These are phyloP conservation scores for Brassica hybrid DNA, from an alignment of 441 rosid genomes.

Conservation along the genomic window DNA sequence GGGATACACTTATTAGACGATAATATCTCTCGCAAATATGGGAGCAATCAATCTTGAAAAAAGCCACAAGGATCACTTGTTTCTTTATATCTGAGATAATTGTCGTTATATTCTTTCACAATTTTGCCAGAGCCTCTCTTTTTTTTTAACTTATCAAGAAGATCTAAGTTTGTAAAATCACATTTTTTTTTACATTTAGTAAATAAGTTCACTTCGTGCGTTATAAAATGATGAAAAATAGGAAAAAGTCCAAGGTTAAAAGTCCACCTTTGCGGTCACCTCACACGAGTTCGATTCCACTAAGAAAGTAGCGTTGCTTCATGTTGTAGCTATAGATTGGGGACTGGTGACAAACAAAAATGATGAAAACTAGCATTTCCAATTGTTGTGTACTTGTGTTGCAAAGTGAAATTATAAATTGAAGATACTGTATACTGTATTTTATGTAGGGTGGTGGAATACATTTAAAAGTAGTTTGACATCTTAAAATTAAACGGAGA, in stretches of 20 bases:
- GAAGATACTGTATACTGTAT: background rate
- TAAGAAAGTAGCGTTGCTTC: too few relatives aligned
- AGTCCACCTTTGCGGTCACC: too few relatives aligned
- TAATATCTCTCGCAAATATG: conserved; percentile 28
- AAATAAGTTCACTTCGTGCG: background rate
- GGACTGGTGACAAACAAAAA: too few relatives aligned
- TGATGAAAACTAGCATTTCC: too few relatives aligned
- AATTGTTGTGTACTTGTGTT: too few relatives aligned
- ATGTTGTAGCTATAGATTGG: too few relatives aligned
- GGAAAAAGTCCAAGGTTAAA: too few relatives aligned
- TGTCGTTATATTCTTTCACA: conserved; percentile 15
- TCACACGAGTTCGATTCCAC: too few relatives aligned
- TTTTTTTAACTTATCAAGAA: background rate
- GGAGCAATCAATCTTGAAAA: conserved; percentile 25
- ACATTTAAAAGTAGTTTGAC: background rate
- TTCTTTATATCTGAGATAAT: conserved; percentile 15
- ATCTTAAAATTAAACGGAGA: background rate
- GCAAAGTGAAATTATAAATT: background rate
- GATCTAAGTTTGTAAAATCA: background rate
- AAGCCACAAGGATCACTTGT: conserved; percentile 2
- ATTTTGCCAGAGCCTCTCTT: background rate
- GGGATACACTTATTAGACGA: conserved; percentile 36
- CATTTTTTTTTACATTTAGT: too few relatives aligned
- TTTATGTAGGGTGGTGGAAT: background rate
- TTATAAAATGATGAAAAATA: too few relatives aligned